These are phyloP conservation scores for Carallia pectinifolia DNA, from an alignment of 345 rosid species.

Conservation along the genomic window DNA sequence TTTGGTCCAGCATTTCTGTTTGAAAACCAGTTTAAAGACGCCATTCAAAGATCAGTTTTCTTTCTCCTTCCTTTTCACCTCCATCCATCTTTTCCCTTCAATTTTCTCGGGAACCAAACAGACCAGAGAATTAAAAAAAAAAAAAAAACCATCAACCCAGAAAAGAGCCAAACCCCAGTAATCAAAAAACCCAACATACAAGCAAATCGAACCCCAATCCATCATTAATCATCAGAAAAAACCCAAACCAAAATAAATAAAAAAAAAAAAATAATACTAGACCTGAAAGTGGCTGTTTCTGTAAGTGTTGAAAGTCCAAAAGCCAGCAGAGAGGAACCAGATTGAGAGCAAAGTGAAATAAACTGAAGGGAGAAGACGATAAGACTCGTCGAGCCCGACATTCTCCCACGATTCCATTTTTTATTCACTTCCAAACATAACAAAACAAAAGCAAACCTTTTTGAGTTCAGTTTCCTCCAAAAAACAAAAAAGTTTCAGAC, in stretches of 20 bases:
- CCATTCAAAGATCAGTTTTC: no score
- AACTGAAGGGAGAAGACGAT: slow-evolving; percentile 68
- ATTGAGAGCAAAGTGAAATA: slow-evolving; percentile 62
- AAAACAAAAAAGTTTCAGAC: no score
- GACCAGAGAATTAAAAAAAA: not conserved
- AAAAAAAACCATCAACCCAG: not conserved
- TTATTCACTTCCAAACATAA: not conserved
- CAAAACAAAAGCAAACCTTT: no score
- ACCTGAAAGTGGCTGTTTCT: slow-evolving; percentile 79
- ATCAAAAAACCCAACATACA: slow-evolving; percentile 4
- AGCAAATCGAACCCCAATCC: not conserved
- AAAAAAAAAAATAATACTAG: not conserved
- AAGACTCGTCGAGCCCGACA: slow-evolving; percentile 59
- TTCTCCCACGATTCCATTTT: slow-evolving; percentile 38
- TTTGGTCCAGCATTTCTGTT: no score
- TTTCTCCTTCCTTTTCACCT: no score
- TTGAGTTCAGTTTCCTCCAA: no score
- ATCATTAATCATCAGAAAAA: not conserved
- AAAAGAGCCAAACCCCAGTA: slow-evolving; percentile 2
- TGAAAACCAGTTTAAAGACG: no score
- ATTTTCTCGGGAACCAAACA: not conserved
- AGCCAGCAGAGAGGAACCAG: slow-evolving; percentile 80
- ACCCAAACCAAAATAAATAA: not conserved
- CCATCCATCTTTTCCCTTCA: no score
- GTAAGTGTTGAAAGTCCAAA: slow-evolving; percentile 84